These are phyloP conservation scores for Mortierella polycephala DNA, from an alignment of 371 early-diverging fungal species.

Conservation along the genomic window DNA sequence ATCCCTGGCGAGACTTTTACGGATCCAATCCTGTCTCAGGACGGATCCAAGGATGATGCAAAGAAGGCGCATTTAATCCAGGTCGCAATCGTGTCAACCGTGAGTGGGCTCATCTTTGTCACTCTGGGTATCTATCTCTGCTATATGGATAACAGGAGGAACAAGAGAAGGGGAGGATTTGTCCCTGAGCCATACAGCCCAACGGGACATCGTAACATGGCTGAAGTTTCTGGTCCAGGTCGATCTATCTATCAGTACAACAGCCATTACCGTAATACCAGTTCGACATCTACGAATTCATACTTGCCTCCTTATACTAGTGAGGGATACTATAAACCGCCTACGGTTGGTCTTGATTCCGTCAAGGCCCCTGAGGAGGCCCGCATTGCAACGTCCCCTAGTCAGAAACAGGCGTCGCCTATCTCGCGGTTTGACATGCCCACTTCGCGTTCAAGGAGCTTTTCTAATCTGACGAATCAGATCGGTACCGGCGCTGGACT, in stretches of 20 bases:
- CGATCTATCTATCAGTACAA: conserved; percentile 25
- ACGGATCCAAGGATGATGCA: background rate
- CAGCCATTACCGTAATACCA: conserved; percentile 10
- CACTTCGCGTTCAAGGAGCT: conserved; percentile 9
- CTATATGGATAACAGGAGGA: conserved; percentile 20
- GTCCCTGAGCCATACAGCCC: conserved; percentile 22
- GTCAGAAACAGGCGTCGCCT: conserved; percentile 2
- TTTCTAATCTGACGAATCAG: conserved; percentile 29
- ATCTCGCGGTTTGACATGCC: conserved; percentile 4
- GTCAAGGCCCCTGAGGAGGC: conserved; percentile 13
- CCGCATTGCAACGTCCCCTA: conserved; percentile 1
- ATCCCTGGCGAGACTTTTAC: conserved; percentile 16
- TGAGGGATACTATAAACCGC: conserved; percentile 2
- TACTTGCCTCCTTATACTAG: conserved; percentile 30
- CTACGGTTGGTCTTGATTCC: background rate
- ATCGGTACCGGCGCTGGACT: conserved; percentile 41
- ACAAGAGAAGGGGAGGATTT: conserved; percentile 11
- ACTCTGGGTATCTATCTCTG: conserved; percentile 22
- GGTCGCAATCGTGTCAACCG: conserved; percentile 10
- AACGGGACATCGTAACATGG: conserved; percentile 15
- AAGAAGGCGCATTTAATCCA: background rate
- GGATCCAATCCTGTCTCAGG: conserved; percentile 5
- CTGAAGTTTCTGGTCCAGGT: conserved; percentile 25
- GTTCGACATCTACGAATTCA: conserved; percentile 17
- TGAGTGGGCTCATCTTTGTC: background rate